Percentiles rank a stretch among this genome's conserved stretches.
phyloP scores from a whole-genome alignment of 345 rosid genomes.

The Viola odorata region DNA sequence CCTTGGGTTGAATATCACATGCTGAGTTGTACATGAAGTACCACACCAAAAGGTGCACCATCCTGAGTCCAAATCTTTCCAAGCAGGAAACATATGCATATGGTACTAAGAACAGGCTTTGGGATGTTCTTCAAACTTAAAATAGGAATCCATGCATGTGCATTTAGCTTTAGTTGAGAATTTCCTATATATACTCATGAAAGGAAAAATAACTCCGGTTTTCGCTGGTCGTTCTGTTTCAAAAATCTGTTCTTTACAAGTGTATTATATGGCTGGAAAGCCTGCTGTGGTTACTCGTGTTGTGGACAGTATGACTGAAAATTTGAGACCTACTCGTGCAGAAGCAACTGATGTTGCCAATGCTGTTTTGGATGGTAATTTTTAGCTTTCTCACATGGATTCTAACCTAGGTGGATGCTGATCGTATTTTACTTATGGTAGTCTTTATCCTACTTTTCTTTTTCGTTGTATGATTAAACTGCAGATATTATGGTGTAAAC shows the following conservation, averaged over 20 bases:
- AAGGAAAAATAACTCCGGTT: neutral
- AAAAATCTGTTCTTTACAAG: constrained; percentile 80
- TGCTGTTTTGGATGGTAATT: too few species aligned
- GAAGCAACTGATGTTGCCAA: constrained; percentile 99
- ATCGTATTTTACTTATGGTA: too few species aligned
- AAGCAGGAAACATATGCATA: neutral
- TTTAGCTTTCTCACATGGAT: too few species aligned
- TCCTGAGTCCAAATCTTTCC: neutral
- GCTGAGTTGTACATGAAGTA: too few species aligned
- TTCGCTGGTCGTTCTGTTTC: constrained; percentile 81
- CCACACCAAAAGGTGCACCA: too few species aligned
- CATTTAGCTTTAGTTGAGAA: neutral
- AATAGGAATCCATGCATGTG: constrained; percentile 1
- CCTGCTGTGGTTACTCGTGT: constrained; percentile 89
- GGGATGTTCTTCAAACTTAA: too few species aligned
- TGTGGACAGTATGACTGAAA: constrained; percentile 96
- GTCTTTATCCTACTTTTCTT: too few species aligned
- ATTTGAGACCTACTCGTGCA: constrained; percentile 98
- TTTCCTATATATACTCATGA: neutral
- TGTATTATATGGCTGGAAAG: constrained; percentile 98
- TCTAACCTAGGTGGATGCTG: too few species aligned
- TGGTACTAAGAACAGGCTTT: too few species aligned
- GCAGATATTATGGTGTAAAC: too few species aligned
- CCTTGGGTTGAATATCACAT: too few species aligned
- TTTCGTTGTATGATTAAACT: too few species aligned